Percentiles rank a stretch among this genome's conserved stretches.
These are phyloP conservation scores for Cladosporium halotolerans DNA, from an alignment of 2,329 filamentous ascomycete genomes.

Conservation along the genomic window DNA sequence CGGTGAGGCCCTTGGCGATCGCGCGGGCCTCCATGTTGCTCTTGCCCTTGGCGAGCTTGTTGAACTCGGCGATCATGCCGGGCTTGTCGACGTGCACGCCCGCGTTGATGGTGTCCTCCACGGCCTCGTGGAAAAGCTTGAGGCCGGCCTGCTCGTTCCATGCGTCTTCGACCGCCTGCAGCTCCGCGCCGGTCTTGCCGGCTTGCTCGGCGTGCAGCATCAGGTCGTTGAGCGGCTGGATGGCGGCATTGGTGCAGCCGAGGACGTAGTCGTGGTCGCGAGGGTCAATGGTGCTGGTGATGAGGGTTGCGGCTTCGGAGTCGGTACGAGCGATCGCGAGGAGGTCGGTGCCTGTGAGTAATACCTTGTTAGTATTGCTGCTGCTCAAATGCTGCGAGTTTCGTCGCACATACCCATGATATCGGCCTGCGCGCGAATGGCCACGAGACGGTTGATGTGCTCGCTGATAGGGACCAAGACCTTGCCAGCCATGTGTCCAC, in stretches of 20 bases:
- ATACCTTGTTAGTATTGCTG: neutral
- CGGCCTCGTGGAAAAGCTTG: conserved; percentile 85
- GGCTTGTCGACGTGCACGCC: conserved; percentile 63
- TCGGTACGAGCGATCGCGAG: conserved; percentile 90
- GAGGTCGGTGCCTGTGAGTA: conserved; percentile 63
- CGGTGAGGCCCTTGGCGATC: conserved; percentile 69
- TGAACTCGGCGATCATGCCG: conserved; percentile 61
- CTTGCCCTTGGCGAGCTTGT: conserved; percentile 67
- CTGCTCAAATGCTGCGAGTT: neutral
- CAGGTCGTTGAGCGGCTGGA: conserved; percentile 81
- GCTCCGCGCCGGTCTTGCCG: conserved; percentile 71
- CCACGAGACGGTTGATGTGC: conserved; percentile 95
- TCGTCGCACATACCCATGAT: conserved; percentile 69
- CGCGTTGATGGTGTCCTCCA: conserved; percentile 71
- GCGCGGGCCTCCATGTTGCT: conserved; percentile 75
- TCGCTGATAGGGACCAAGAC: conserved; percentile 94
- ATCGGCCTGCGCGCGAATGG: conserved; percentile 94
- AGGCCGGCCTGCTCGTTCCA: conserved; percentile 76
- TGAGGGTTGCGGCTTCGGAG: conserved; percentile 93
- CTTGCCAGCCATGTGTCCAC: conserved; percentile 98
- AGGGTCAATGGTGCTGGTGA: conserved; percentile 92
- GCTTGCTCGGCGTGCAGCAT: conserved; percentile 79
- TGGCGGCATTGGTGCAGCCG: conserved; percentile 75
- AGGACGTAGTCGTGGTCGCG: conserved; percentile 93
- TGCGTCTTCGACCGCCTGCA: conserved; percentile 86